phyloP scores from a whole-genome alignment of 495 filamentous ascomycete species.

The Echria macrotheca region DNA sequence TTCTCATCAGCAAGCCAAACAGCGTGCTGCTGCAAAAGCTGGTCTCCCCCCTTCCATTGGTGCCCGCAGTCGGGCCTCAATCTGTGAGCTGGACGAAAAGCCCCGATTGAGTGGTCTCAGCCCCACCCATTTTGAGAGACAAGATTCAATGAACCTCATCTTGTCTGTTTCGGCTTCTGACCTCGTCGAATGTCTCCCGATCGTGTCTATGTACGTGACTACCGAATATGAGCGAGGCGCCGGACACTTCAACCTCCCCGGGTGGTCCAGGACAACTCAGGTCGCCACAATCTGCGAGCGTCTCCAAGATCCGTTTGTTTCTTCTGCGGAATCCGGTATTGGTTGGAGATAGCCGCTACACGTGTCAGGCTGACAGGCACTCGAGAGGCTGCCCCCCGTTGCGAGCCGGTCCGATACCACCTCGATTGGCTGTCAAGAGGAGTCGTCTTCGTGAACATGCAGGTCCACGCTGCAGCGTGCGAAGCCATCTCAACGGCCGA shows the following conservation, averaged over 20 bases:
- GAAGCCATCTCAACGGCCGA: constrained; percentile 1
- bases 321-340: background rate
- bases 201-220: background rate
- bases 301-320: background rate
- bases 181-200: background rate
- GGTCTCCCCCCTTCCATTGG: constrained; percentile 4
- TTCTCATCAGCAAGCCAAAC: background rate
- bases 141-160: background rate
- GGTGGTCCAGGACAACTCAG: too few relatives aligned
- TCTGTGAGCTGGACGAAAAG: constrained; percentile 5
- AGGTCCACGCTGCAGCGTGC: background rate
- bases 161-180: too few relatives aligned
- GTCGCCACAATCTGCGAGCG: too few relatives aligned
- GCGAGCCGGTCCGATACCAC: background rate
- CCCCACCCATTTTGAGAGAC: background rate
- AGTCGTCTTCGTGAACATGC: background rate
- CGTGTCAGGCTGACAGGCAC: constrained; percentile 29
- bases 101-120: constrained; percentile 3
- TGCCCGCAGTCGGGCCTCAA: constrained; percentile 7
- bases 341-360: constrained; percentile 11
- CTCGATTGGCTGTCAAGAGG: background rate
- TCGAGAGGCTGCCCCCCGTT: constrained; percentile 1
- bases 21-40: constrained; percentile 1
- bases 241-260: too few relatives aligned
- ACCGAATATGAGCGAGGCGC: background rate